Conservation (phyloP, 129 eudicot genomes). For the Chrysanthemum lavandulifolium region DNA sequence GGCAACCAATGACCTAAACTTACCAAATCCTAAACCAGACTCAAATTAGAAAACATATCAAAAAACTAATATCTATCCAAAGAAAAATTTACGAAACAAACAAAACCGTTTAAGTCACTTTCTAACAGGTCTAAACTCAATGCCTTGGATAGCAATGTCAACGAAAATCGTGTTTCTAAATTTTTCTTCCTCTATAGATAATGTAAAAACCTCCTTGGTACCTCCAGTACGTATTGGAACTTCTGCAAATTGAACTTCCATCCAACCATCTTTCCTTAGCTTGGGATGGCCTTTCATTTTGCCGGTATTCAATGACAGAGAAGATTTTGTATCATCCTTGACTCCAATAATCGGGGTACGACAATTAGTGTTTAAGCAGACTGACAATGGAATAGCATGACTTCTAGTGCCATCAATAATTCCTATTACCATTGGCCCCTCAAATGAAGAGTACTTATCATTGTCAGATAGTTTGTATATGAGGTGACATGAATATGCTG, state of each 20-base stretch:
- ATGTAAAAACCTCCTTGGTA: background rate
- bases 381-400: background rate
- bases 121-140: background rate
- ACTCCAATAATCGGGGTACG: background rate
- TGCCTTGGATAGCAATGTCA: conserved; percentile 12
- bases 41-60: too few relatives aligned
- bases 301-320: background rate
- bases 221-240: background rate
- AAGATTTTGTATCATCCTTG: background rate
- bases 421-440: conserved; percentile 21
- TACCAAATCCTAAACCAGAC: too few relatives aligned
- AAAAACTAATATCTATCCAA: too few relatives aligned
- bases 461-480: conserved; percentile 13
- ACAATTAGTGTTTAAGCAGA: conserved; percentile 13
- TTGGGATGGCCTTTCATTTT: conserved; percentile 13
- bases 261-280: conserved; percentile 20
- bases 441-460: conserved; percentile 2
- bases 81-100: too few relatives aligned
- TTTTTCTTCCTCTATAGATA: background rate
- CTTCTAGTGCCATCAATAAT: background rate
- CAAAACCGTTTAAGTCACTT: too few relatives aligned
- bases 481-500: conserved; percentile 18
- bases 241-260: conserved; percentile 11
- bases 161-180: conserved; percentile 1
- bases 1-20: too few relatives aligned